A percentile compares a stretch with the other conserved stretches of the same genome.
phyloP scores from a whole-genome alignment of 169 alveolate species.

The Eimeria falciformis region DNA sequence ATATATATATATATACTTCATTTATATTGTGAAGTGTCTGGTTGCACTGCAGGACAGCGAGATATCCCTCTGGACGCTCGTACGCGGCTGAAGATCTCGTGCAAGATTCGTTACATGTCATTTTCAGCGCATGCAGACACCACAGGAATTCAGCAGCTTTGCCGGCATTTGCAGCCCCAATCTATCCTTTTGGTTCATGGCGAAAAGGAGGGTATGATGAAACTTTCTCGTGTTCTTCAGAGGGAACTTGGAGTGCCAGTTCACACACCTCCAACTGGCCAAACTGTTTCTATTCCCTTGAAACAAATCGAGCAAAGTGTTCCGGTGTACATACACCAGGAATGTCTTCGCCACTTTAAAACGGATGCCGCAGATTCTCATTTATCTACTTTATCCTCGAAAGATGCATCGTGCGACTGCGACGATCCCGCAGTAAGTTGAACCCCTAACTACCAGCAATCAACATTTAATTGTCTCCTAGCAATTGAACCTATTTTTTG shows the following conservation, averaged over 20 bases:
- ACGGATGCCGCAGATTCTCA: not conserved
- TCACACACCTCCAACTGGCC: slow-evolving; percentile 72
- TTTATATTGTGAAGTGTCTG: too few species aligned
- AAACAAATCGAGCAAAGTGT: not conserved
- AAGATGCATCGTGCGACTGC: slow-evolving; percentile 14
- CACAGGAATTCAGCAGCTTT: slow-evolving; percentile 95
- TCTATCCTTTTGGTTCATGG: slow-evolving; percentile 98
- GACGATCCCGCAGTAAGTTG: slow-evolving; percentile 48
- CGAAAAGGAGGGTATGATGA: slow-evolving; percentile 97
- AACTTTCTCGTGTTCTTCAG: slow-evolving; percentile 82
- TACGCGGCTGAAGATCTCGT: slow-evolving; percentile 92
- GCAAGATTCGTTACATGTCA: slow-evolving; percentile 95
- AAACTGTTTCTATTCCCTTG: slow-evolving; percentile 53
- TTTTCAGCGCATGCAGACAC: slow-evolving; percentile 99
- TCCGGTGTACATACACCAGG: slow-evolving; percentile 60
- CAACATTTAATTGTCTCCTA: too few species aligned
- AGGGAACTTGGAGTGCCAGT: slow-evolving; percentile 69
- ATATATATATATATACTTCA: too few species aligned
- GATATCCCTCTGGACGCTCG: slow-evolving; percentile 81
- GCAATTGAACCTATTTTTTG: too few species aligned
- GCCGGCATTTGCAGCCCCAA: slow-evolving; percentile 93
- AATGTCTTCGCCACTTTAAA: slow-evolving; percentile 18
- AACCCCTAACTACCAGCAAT: not conserved
- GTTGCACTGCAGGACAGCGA: slow-evolving; percentile 57
- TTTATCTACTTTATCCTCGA: not conserved